Base-by-base conservation (phyloP, 148 eudicot species). In the Diospyros kaki region DNA sequence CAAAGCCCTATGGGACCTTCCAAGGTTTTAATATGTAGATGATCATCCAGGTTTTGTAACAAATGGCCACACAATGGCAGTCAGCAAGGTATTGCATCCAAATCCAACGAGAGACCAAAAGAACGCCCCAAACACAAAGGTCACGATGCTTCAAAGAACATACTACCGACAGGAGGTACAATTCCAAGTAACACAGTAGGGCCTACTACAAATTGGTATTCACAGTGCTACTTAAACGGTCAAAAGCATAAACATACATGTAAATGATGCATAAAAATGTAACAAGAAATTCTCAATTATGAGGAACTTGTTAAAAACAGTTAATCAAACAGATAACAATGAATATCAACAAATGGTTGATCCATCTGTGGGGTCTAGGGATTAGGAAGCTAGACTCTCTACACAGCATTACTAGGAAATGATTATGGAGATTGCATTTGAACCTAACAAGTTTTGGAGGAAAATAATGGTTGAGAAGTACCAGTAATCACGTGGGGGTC, bases 111-210 rank as follows among this genome's bases (percentile, higher is more conserved):
- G 54, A 4, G 41, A 40, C 13, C 40, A 48, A n/a, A 54, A 58
- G 1, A n/a, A 58, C 44, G 41, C 48, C 46, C 28, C 48, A 55
- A 48, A 48, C 44, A 59, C 17, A 73, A 28, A 60, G 53, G 54
- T 17, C 46, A 17, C 17, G 53, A 59, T 72, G 65, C 52, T 72
- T 72, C 66, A 58, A 72, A 72, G 28, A 28, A 28, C 28, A 28
- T 28, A 28, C 28, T 28, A 28, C 28, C 28, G 28, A 72, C 10
- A 58, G 17, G 46, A n/a, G 63, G 74, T 8, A 72, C 42, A 17
- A 17, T 28, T 50, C 28, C 71, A 1, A 50, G 7, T 4, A 14
- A 69, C 28, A 46, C 48, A 45, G 54, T 45, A 67, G 15, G 14
- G 59, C 18, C 39, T 13, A 40, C 73, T 54, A 9, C 73, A 69